These are phyloP conservation scores for Mycena citricolor DNA, from an alignment of 1,284 basidiomycete species.

Conservation along the genomic window DNA sequence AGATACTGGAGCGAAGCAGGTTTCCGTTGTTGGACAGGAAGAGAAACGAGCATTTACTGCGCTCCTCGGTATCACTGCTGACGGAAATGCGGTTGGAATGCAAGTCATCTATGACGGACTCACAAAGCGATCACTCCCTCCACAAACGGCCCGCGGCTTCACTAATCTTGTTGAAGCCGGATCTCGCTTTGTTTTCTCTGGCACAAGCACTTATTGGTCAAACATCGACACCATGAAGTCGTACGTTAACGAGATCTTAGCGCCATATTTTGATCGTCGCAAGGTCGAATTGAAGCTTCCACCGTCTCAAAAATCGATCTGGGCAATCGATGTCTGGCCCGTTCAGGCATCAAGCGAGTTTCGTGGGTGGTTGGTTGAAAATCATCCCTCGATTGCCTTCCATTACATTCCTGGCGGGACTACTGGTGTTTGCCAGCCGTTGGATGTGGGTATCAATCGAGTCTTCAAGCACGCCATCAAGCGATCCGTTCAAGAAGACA, in stretches of 20 bases:
- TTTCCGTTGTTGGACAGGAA: slow-evolving; percentile 30
- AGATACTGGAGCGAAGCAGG: slow-evolving; percentile 29
- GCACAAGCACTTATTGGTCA: slow-evolving; percentile 39
- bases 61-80: slow-evolving; percentile 28
- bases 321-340: slow-evolving; percentile 38
- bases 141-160: slow-evolving; percentile 1
- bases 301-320: slow-evolving; percentile 29
- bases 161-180: slow-evolving; percentile 17
- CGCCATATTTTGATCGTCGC: slow-evolving; percentile 31
- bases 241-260: slow-evolving; percentile 34
- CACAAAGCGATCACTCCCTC: slow-evolving; percentile 15
- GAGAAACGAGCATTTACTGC: slow-evolving; percentile 37
- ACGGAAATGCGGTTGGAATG: slow-evolving; percentile 30
- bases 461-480: slow-evolving; percentile 31
- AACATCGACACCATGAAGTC: slow-evolving; percentile 34
- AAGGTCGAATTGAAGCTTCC: slow-evolving; percentile 26
- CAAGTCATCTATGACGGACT: slow-evolving; percentile 31
- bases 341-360: slow-evolving; percentile 38
- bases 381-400: slow-evolving; percentile 29
- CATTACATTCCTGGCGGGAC: slow-evolving; percentile 31
- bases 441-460: slow-evolving; percentile 33
- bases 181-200: slow-evolving; percentile 30
- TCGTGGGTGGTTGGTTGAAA: slow-evolving; percentile 28
- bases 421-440: slow-evolving; percentile 31
- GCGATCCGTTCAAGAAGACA: slow-evolving; percentile 29